phyloP scores from a whole-genome alignment of 495 filamentous ascomycete genomes.

The Copromyces sp. region DNA sequence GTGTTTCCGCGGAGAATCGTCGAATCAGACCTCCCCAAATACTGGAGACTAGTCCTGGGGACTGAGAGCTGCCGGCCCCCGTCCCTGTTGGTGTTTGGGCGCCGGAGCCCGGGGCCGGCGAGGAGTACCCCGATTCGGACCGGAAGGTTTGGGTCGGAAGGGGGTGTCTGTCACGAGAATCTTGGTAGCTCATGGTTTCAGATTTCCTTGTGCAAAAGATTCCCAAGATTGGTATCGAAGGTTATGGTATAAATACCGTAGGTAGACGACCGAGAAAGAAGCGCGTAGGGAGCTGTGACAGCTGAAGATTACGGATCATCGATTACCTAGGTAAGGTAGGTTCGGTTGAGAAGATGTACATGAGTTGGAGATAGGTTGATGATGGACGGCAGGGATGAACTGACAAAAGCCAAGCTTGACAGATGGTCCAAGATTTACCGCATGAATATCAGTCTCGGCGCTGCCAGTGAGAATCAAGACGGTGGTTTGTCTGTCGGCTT shows the following conservation, averaged over 20 bases:
- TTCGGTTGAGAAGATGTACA: neutral
- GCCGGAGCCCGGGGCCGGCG: conserved; percentile 21
- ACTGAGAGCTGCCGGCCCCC: conserved; percentile 11
- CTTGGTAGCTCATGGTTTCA: conserved; percentile 14
- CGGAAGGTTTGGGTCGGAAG: conserved; percentile 16
- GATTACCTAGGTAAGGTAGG: neutral
- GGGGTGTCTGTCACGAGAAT: conserved; percentile 8
- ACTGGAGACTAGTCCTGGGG: conserved; percentile 12
- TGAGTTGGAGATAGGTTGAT: neutral
- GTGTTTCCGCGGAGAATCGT: conserved; percentile 24
- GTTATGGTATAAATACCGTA: neutral
- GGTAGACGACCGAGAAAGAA: neutral
- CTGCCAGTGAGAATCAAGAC: neutral
- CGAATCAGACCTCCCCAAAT: conserved; percentile 28
- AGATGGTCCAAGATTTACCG: neutral
- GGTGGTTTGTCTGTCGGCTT: neutral
- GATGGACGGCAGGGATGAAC: neutral
- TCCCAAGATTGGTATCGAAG: neutral
- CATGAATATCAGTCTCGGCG: neutral
- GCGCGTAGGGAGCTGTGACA: neutral
- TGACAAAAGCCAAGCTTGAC: neutral
- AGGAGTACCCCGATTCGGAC: conserved; percentile 5
- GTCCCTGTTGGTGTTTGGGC: conserved; percentile 21
- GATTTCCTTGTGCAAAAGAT: neutral
- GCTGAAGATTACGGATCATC: neutral